Evolutionary conservation across 352 stramenopile species (phyloP).

Genomic region (Thalassiosira oceanica): DNA sequence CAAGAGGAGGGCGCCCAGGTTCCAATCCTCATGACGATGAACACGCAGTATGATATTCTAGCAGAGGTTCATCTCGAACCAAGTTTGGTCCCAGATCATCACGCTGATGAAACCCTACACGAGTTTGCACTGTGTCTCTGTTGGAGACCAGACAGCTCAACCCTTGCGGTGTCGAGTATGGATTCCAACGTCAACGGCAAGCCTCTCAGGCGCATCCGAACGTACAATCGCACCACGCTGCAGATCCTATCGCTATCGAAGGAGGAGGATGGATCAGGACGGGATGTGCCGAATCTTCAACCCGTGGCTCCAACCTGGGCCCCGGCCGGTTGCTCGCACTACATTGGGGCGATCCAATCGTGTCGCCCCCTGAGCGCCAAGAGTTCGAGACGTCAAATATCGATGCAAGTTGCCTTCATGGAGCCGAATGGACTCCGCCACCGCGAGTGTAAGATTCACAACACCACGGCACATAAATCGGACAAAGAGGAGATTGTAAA

Average conservation of each 20-base stretch:
- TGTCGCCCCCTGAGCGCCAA: constrained; percentile 30
- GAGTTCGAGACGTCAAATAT: constrained; percentile 44
- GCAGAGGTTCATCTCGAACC: constrained; percentile 61
- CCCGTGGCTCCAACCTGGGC: constrained; percentile 59
- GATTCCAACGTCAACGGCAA: constrained; percentile 51
- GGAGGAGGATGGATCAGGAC: constrained; percentile 74
- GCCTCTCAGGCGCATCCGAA: constrained; percentile 55
- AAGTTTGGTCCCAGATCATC: constrained; percentile 20
- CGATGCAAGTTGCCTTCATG: constrained; percentile 75
- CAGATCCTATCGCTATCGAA: constrained; percentile 66
- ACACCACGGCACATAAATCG: constrained; percentile 20
- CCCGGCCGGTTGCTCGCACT: constrained; percentile 63
- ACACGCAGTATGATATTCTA: constrained; percentile 77
- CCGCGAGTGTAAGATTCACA: constrained; percentile 71
- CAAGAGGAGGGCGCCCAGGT: constrained; percentile 24
- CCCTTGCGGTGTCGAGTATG: constrained; percentile 63
- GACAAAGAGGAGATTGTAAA: constrained; percentile 46
- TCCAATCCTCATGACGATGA: constrained; percentile 79
- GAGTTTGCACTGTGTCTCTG: constrained; percentile 52
- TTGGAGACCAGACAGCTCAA: constrained; percentile 69
- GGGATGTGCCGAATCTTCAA: constrained; percentile 69
- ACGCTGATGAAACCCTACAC: constrained; percentile 2
- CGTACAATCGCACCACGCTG: constrained; percentile 66
- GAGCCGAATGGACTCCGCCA: constrained; percentile 80
- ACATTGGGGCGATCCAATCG: constrained; percentile 65